Base-by-base conservation (phyloP, 768 basidiomycete species). In the Suillus alpinus region DNA sequence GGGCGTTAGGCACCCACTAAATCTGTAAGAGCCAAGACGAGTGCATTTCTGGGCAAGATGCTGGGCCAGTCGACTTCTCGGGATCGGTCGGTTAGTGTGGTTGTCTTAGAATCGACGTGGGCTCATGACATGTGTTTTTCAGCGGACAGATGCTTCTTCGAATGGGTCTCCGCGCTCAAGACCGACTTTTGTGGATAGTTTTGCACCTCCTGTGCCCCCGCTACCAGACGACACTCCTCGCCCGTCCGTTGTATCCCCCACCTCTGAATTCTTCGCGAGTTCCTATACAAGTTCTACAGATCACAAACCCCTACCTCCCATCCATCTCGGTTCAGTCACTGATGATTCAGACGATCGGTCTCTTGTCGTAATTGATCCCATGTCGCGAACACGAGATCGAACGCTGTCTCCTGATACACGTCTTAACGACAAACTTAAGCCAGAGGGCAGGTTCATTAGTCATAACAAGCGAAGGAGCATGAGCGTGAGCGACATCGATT, bases 21-120 rank as follows among this genome's bases (percentile, higher is more conserved):
- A 12, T 86, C 90, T 6, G 86, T 93, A 60, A 77, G 89, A 63
- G 82, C 85, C 40, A 93, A 91, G 71, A 91, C 90, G n/a, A 89
- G 83, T 67, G 89, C 89, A 50, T 86, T 94, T 69, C 78, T 89
- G 64, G 90, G 89, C 3, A 92, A 87, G 74, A 88, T 94, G 86
- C 75, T 88, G 41, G 89, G 90, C 4, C 83, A 87, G 66, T 79
- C 76, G 52, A 81, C 81, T 36, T 80, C 84, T 34, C 81, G 89
- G 53, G 89, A 91, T 71, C 84, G 88, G 73, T 86, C 86, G 58
- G 89, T 91, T 73, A 71, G 81, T 72, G 53, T 26, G 23, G 5
- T 34, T 26, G 16, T 9, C 18, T 39, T 55, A 9, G 16, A 9
- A 6, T 55, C 3, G 9, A 6, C 16, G 6, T 29, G 16, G 14